Base-by-base conservation (phyloP, 768 basidiomycete genomes). In the Termitomyces sp. region DNA sequence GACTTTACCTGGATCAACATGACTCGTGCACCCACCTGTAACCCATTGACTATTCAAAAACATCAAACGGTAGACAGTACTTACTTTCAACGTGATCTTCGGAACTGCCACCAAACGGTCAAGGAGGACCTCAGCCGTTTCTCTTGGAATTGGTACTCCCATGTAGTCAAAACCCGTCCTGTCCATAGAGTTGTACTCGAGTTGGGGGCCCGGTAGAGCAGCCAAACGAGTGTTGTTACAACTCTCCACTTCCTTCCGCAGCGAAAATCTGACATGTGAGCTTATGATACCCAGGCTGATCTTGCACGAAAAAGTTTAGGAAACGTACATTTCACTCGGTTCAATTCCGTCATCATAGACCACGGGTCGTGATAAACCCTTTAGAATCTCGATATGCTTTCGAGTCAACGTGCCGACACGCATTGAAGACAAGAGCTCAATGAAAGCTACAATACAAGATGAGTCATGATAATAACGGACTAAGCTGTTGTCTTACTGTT, bases 351-450 rank as follows among this genome's bases (percentile, higher is more conserved):
- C 90, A 12, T 75, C 74, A 61, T 88, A 90, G 5, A 69, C 55
- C 20, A 91, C 77, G 22, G 81, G 76, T 30, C 92, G 76, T 5
- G 79, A 74, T 13, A 95, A 74, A 1, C 71, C 65, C 52, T 71
- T 74, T 67, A 95, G 86, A 43, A 72, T 76, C 24, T 63, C 43
- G 53, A 89, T 80, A 13, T 91, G 89, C 14, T 72, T 63, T 2
- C 68, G 61, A 0, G 80, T 77, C 32, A 95, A 71, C 7, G 65
- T 69, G 0, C 93, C 94, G 55, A 84, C 83, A 18, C 94, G 84
- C 88, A 96, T 94, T 65, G 93, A 86, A 63, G 92, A 91, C 55
- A 97, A 77, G 77, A 96, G 90, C 66, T 87, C 79, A 50, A 96
- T 81, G 69, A 96, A 95, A 22, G 77, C 91, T 91, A 54, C 16